A percentile compares a stretch with the other conserved stretches of the same genome.
Conservation (phyloP, 768 basidiomycete species). For the Termitomyces sp. region DNA sequence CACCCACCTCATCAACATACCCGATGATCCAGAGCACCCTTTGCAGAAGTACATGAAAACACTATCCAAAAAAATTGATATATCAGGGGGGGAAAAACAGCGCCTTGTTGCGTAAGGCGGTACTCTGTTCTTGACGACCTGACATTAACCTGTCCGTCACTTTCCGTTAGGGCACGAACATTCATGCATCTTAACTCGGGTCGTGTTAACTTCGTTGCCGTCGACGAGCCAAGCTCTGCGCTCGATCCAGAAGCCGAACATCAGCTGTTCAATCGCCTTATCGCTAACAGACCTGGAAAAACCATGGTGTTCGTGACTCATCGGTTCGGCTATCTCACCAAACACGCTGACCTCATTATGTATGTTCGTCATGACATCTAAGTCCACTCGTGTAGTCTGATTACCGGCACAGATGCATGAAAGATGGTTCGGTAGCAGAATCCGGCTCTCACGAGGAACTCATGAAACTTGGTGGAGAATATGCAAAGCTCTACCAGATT, state of each 20-base stretch:
- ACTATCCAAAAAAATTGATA: conserved; percentile 14
- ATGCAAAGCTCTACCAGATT: conserved; percentile 26
- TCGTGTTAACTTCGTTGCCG: conserved; percentile 29
- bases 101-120: conserved; percentile 20
- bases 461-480: conserved; percentile 24
- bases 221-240: conserved; percentile 45
- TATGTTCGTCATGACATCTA: conserved; percentile 9
- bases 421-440: conserved; percentile 27
- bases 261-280: conserved; percentile 28
- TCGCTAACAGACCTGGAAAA: conserved; percentile 26
- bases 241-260: conserved; percentile 40
- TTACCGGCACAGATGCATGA: conserved; percentile 24
- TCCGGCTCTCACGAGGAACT: conserved; percentile 27
- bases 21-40: conserved; percentile 14
- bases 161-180: conserved; percentile 17
- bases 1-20: conserved; percentile 6
- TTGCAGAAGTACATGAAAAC: conserved; percentile 11
- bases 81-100: conserved; percentile 22
- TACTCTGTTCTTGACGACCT: not conserved
- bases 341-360: conserved; percentile 31
- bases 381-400: not conserved
- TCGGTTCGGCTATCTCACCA: conserved; percentile 30
- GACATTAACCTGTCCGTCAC: not conserved
- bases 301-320: conserved; percentile 34
- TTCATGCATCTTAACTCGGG: conserved; percentile 25